A percentile compares a stretch with the other conserved stretches of the same genome.
phyloP scores from a whole-genome alignment of 1,139 yeast species.

The Debaryomyces subglobosus region DNA sequence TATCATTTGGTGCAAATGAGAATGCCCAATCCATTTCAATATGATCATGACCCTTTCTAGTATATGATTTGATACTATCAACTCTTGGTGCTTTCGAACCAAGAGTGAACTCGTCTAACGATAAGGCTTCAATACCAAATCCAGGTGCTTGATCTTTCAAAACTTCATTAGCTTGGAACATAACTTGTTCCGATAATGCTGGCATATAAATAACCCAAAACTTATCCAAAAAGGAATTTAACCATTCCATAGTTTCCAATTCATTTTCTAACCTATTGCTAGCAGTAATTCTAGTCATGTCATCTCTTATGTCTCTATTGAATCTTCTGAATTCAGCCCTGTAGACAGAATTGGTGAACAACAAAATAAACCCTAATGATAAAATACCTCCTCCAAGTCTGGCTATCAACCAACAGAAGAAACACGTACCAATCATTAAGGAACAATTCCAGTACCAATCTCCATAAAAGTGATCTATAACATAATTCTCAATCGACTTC shows the following conservation, averaged over 20 bases:
- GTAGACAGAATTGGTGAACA: slow-evolving; percentile 67
- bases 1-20: slow-evolving; percentile 78
- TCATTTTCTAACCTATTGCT: slow-evolving; percentile 62
- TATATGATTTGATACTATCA: slow-evolving; percentile 69
- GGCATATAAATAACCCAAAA: slow-evolving; percentile 91
- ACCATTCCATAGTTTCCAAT: slow-evolving; percentile 78
- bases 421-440: slow-evolving; percentile 67
- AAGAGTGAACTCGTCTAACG: slow-evolving; percentile 74
- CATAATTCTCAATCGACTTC: slow-evolving; percentile 54
- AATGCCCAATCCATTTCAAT: slow-evolving; percentile 86
- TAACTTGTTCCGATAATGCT: slow-evolving; percentile 74
- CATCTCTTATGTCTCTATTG: slow-evolving; percentile 72
- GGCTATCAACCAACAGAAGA: slow-evolving; percentile 67
- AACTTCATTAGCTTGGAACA: slow-evolving; percentile 64
- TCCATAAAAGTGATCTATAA: slow-evolving; percentile 66
- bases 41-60: slow-evolving; percentile 63
- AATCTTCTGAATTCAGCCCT: slow-evolving; percentile 73
- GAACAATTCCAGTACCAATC: slow-evolving; percentile 76
- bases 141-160: slow-evolving; percentile 79
- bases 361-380: slow-evolving; percentile 57
- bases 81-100: slow-evolving; percentile 81
- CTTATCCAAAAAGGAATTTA: slow-evolving; percentile 72
- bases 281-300: slow-evolving; percentile 63
- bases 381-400: slow-evolving; percentile 60
- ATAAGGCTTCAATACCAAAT: slow-evolving; percentile 72